Evolutionary conservation across 2,329 filamentous ascomycete genomes (phyloP).

Genomic region (Fusarium pilosicola): DNA sequence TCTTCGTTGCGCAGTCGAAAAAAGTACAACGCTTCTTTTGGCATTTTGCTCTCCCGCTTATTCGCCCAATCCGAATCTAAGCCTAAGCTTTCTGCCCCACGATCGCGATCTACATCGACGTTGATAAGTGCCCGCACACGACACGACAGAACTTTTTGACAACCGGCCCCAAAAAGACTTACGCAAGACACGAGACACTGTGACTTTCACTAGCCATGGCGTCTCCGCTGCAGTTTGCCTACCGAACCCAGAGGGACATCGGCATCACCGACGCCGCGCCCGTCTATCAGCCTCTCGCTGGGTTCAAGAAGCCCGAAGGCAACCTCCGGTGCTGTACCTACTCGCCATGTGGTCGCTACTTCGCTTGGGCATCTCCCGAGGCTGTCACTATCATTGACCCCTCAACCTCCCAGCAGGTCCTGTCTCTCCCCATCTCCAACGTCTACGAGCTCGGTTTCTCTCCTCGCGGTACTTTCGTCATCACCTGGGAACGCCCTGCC

Average conservation of each 20-base stretch:
- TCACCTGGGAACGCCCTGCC: slow-evolving; percentile 92
- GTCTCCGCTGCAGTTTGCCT: slow-evolving; percentile 92
- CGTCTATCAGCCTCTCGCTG: slow-evolving; percentile 84
- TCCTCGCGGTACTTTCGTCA: slow-evolving; percentile 88
- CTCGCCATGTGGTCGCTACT: slow-evolving; percentile 94
- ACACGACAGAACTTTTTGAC: slow-evolving; percentile 43
- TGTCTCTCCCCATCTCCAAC: slow-evolving; percentile 80
- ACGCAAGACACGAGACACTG: slow-evolving; percentile 59
- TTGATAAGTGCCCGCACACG: slow-evolving; percentile 18
- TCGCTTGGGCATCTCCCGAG: slow-evolving; percentile 92
- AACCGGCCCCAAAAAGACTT: slow-evolving; percentile 42
- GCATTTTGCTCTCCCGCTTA: slow-evolving; percentile 26
- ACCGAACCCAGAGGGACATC: slow-evolving; percentile 96
- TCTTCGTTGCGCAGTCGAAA: slow-evolving; percentile 36
- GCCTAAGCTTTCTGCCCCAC: slow-evolving; percentile 29
- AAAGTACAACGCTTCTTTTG: slow-evolving; percentile 6
- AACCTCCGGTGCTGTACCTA: slow-evolving; percentile 95
- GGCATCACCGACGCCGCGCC: slow-evolving; percentile 92
- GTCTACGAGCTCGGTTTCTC: slow-evolving; percentile 97
- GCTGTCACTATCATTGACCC: slow-evolving; percentile 88
- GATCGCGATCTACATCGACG: slow-evolving; percentile 32
- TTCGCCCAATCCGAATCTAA: slow-evolving; percentile 26
- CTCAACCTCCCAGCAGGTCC: slow-evolving; percentile 76
- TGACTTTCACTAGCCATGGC: slow-evolving; percentile 96
- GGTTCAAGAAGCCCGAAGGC: slow-evolving; percentile 88